Evolutionary conservation across 2,329 filamentous ascomycete genomes (phyloP), one percentile per base, ranked within the genome.

Genomic region (Trichoderma lentiforme): DNA sequence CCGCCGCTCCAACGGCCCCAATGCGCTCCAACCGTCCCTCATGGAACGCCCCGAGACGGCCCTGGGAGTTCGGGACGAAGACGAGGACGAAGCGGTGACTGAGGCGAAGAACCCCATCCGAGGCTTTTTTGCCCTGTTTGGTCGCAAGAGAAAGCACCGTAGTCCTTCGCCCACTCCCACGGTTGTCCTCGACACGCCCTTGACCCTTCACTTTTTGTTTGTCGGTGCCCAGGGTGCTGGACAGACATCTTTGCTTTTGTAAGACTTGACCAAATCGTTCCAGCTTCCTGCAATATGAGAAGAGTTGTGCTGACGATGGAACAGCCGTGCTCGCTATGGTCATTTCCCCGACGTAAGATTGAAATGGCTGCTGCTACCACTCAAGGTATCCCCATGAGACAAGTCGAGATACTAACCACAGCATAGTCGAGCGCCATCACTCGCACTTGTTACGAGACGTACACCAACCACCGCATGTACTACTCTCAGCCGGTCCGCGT

Each of bases 201-300:
- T 80, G 11, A 74, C 76, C 12, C 70, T 83, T 30, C 81, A 79
- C 51, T 81, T 82, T 70, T 71, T 83, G 71, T 83, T 82, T 72
- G 80, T 83, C 1, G 82, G 82, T 0, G 76, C 77, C 21, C 75
- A 75, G 3, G 70, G 63, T 0, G 75, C 76, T 2, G 82, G 82
- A 2, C 82, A 83, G 75, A 83, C 82, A 1, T 81, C 80, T 12
- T 74, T 83, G 69, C 75, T 83, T 21, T 83, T 82, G 81, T 83
- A 57, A 68, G 80, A 34, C n/a, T 7, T 9, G 3, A 28, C 34
- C 4, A 11, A 12, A 0, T 51, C n/a, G 3, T 12, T 24, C n/a
- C 47, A 53, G 4, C 5, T 53, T 24, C 11, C 11, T 53, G 11
- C 11, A 2, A 12, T 14, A 3, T n/a, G n/a, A 32, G 2, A 15